A percentile compares a stretch with the other conserved stretches of the same genome.
Conservation (phyloP, 2,329 filamentous ascomycete genomes). For the Alternaria longipes region DNA sequence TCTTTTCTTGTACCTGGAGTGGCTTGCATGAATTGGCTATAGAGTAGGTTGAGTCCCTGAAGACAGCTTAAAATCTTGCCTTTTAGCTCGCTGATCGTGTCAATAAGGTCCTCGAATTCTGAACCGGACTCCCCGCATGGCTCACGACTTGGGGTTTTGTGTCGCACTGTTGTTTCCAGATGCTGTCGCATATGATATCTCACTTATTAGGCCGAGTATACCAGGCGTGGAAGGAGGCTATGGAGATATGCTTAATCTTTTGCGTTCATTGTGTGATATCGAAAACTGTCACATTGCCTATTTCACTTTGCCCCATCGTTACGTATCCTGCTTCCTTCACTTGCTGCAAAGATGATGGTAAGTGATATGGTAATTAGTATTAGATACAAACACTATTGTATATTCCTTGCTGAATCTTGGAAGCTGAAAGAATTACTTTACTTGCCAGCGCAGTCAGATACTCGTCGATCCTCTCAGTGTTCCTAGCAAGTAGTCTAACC, state of each 20-base stretch:
- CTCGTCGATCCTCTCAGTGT: no score
- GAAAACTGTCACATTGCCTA: not conserved
- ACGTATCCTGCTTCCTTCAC: not conserved
- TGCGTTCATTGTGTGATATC: not conserved
- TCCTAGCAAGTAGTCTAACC: no score
- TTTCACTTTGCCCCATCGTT: not conserved
- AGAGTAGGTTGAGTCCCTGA: not conserved
- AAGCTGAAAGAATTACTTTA: not conserved
- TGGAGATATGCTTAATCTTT: not conserved
- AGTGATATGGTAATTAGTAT: not conserved
- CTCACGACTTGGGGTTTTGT: not conserved
- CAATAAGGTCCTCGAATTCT: not conserved
- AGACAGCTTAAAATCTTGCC: not conserved
- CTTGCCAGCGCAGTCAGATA: no score
- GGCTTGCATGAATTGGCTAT: not conserved
- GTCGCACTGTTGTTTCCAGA: not conserved
- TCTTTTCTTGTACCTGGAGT: not conserved
- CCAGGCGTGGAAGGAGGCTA: not conserved
- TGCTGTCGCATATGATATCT: not conserved
- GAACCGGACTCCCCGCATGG: not conserved
- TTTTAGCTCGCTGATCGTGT: not conserved
- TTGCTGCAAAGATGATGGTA: not conserved
- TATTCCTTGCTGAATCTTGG: not conserved
- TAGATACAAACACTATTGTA: not conserved
- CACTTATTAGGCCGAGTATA: not conserved